Base-by-base conservation (phyloP, 768 basidiomycete species). In the Daedalea quercina region DNA sequence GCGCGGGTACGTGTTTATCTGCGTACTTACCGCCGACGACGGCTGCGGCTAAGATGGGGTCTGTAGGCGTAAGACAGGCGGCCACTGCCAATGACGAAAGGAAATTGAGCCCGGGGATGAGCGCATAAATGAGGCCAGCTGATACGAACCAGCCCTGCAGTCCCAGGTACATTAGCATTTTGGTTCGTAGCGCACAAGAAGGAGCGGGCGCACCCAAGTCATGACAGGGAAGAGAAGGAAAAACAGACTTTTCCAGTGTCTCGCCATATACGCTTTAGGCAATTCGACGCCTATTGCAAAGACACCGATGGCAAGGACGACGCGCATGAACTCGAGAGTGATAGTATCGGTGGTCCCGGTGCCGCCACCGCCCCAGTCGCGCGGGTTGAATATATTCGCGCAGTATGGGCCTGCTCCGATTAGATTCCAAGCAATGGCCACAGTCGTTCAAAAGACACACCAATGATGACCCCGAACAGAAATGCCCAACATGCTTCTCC, bases 231-330 rank as follows among this genome's bases (percentile, higher is more conserved):
- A 78, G 20, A 98, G 75, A 1, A 99, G 73, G 68, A 91, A 92
- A 48, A 87, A 77, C 3, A 99, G 63, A 58, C 90, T 92, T 63
- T 79, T 85, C 93, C 94, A 96, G 63, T 98, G 96, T n/a, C 82
- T 78, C 20, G 76, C 73, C 80, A 98, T 89, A 70, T 98, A 99
- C 3, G 90, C 90, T 71, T 94, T 93, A 22, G 96, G 96, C 65
- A 98, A 75, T 65, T 99, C 96, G 22, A 98, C 96, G 15, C 96
- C 96, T 50, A 99, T 91, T 8, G 95, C 95, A 66, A 99, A 99
- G 0, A 99, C 95, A 19, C 93, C 93, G 50, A 98, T 88, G 15
- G 95, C 96, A 28, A 99, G 81, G 43, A 98, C 88, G 52, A 98
- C 84, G 15, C 96, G 80, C 9, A 91, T 94, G 52, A 87, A 77